A percentile compares a stretch with the other conserved stretches of the same genome.
phyloP scores from a whole-genome alignment of 306 rosid genomes.

The peach (Prunus persica) region Prunus_persica_NCBIv2 NC_034009.1:31355001-31355500 shows the following conservation, averaged over 20 bases:
- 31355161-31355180: constrained; percentile 98
- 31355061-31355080: background rate
- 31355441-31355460: background rate
- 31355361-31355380: background rate
- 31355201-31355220: background rate
- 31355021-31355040: background rate
- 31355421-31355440: background rate
- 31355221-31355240: background rate
- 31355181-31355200: background rate
- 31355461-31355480: constrained; percentile 3
- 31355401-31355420: background rate
- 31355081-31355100: background rate
- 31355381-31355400: background rate
- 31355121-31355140: constrained; percentile 94
- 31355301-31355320: background rate
- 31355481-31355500: constrained; percentile 29
- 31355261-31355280: background rate
- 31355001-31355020: too few species aligned
- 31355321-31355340: background rate
- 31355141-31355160: constrained; percentile 97
- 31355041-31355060: background rate
- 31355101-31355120: constrained; percentile 14
- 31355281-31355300: background rate
- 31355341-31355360: background rate
- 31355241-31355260: background rate